Evolutionary conservation across 1,284 basidiomycete species (phyloP).

Genomic region (Cryptococcus wingfieldii): DNA sequence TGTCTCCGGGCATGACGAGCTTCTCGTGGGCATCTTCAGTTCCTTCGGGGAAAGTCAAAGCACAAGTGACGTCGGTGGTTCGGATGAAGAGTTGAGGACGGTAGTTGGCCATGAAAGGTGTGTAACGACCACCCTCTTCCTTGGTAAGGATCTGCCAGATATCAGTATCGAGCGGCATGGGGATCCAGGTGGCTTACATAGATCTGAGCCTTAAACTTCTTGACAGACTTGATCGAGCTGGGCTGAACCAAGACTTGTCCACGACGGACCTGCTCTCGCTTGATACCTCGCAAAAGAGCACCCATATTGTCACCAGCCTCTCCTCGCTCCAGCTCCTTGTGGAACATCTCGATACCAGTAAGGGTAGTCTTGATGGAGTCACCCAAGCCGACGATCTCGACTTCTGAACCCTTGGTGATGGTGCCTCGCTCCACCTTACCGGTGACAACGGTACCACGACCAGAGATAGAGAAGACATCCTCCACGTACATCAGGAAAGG

Average conservation of each 20-base stretch:
- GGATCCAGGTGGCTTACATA: constrained; percentile 58
- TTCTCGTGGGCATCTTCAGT: constrained; percentile 63
- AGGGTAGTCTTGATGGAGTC: constrained; percentile 82
- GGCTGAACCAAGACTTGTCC: constrained; percentile 89
- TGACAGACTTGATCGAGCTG: constrained; percentile 88
- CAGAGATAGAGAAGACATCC: constrained; percentile 97
- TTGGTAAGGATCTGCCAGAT: constrained; percentile 73
- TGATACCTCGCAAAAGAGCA: constrained; percentile 90
- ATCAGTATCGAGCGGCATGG: constrained; percentile 3
- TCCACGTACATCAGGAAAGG: constrained; percentile 97
- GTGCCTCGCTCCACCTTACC: constrained; percentile 96
- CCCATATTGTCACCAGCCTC: constrained; percentile 99
- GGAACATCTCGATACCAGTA: constrained; percentile 99
- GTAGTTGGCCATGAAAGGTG: constrained; percentile 96
- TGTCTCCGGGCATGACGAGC: constrained; percentile 97
- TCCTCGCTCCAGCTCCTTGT: constrained; percentile 97
- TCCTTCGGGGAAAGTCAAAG: constrained; percentile 80
- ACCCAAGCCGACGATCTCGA: constrained; percentile 91
- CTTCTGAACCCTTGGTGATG: constrained; percentile 86
- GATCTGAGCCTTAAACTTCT: constrained; percentile 89
- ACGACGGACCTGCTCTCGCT: constrained; percentile 91
- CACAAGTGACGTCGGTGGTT: constrained; percentile 88
- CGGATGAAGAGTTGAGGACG: constrained; percentile 94
- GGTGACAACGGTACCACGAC: constrained; percentile 96
- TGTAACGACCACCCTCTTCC: constrained; percentile 97